Evolutionary conservation across 2,329 filamentous ascomycete species (phyloP).

Genomic region (Colletotrichum sp.): DNA sequence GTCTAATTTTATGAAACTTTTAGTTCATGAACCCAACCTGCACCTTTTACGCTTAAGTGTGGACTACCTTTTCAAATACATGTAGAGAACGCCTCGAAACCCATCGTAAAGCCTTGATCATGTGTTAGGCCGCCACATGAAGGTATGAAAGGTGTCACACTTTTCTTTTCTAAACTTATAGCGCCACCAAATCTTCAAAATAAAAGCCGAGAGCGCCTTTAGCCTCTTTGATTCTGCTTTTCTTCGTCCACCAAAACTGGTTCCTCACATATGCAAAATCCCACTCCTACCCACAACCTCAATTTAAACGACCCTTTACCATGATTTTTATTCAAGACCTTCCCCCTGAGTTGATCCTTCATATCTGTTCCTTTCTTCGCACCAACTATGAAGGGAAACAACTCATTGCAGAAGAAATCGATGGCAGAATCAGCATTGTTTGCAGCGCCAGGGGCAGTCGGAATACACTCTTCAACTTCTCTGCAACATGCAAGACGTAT

Average conservation of each 20-base stretch:
- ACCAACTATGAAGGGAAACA: neutral
- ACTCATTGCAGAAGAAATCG: neutral
- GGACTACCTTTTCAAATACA: neutral
- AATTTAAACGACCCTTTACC: neutral
- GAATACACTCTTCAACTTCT: neutral
- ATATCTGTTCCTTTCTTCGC: neutral
- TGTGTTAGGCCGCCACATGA: neutral
- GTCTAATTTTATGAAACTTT: rapidly evolving
- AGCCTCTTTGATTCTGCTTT: neutral
- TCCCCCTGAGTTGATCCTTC: neutral
- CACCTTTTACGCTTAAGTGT: neutral
- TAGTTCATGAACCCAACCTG: neutral
- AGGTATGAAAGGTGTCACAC: neutral
- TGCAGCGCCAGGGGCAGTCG: rapidly evolving
- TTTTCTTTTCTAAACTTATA: neutral
- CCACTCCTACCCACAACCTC: neutral
- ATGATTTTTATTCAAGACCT: rapidly evolving
- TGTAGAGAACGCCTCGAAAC: neutral
- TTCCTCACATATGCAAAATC: neutral
- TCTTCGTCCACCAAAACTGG: neutral
- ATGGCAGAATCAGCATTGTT: neutral
- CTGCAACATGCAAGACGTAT: neutral
- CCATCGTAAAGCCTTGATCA: neutral
- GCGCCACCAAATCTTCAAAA: neutral
- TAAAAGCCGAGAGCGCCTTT: neutral